phyloP scores from a whole-genome alignment of 495 filamentous ascomycete species.

The Amphirosellinia nigrospora region DNA sequence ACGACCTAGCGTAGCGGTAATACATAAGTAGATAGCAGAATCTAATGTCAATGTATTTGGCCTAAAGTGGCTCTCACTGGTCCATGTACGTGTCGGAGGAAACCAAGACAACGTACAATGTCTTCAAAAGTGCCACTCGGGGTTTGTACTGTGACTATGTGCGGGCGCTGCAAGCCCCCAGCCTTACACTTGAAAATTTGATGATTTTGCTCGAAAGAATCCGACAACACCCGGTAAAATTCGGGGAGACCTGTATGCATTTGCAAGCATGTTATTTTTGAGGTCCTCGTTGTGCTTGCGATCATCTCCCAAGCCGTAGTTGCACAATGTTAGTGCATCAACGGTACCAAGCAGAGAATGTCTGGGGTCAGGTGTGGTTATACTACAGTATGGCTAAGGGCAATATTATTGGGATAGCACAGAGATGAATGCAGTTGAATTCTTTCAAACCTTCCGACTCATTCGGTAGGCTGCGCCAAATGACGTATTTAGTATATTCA shows the following conservation, averaged over 20 bases:
- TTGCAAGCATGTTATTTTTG: not conserved
- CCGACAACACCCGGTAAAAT: no score
- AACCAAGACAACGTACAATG: not conserved
- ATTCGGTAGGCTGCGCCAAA: not conserved
- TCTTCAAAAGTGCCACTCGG: not conserved
- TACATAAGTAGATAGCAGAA: not conserved
- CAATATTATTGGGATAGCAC: not conserved
- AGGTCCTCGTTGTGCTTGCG: not conserved
- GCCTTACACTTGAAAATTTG: not conserved
- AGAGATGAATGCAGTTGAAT: not conserved
- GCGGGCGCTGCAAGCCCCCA: not conserved
- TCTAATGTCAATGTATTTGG: not conserved
- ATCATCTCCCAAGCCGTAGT: not conserved
- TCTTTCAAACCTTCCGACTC: not conserved
- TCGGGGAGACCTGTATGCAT: not conserved
- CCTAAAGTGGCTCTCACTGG: not conserved
- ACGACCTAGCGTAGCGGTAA: no score
- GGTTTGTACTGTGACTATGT: not conserved
- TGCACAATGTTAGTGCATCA: not conserved
- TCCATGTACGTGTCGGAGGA: not conserved
- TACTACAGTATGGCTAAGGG: not conserved
- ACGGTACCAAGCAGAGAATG: not conserved
- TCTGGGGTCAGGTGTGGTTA: not conserved
- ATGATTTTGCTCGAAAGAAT: not conserved
- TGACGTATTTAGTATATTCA: not conserved